Percentiles rank a stretch among this genome's conserved stretches.
Conservation (phyloP, 768 basidiomycete genomes). For the Boletellus emodensis region DNA sequence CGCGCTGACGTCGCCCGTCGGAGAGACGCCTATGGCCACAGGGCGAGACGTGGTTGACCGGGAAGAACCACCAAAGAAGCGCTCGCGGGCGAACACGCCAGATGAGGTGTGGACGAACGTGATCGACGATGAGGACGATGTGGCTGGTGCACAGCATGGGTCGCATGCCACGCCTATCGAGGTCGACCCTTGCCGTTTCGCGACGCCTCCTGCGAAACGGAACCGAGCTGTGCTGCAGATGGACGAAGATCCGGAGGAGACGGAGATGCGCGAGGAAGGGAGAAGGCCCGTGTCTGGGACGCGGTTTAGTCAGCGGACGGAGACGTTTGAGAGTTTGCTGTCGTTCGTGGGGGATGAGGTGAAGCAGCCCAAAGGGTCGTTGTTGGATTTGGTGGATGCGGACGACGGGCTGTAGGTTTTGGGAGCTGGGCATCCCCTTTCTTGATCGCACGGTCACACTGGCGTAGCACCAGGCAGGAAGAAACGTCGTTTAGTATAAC, state of each 20-base stretch:
- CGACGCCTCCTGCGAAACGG: conserved; percentile 14
- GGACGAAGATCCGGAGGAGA: conserved; percentile 30
- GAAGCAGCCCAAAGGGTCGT: conserved; percentile 62
- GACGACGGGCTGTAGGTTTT: conserved; percentile 24
- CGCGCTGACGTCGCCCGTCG: conserved; percentile 3
- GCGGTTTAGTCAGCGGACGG: conserved; percentile 60
- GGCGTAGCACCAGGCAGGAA: no score
- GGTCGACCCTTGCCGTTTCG: not conserved
- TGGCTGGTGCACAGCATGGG: not conserved
- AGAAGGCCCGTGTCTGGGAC: conserved; percentile 37
- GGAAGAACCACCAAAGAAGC: conserved; percentile 40
- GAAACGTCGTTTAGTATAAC: no score
- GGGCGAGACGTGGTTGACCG: conserved; percentile 17
- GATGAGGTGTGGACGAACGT: conserved; percentile 42
- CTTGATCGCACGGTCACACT: no score
- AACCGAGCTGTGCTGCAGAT: conserved; percentile 20
- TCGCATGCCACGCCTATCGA: not conserved
- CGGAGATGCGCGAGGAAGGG: conserved; percentile 24
- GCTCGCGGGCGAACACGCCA: conserved; percentile 41
- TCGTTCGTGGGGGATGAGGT: conserved; percentile 56
- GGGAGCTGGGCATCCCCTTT: no score
- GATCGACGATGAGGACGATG: conserved; percentile 33
- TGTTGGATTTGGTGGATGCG: conserved; percentile 59
- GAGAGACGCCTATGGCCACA: not conserved
- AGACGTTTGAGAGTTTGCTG: conserved; percentile 66